Conservation (phyloP, 306 rosid genomes). For the Cucurbita argyrosperma region DNA sequence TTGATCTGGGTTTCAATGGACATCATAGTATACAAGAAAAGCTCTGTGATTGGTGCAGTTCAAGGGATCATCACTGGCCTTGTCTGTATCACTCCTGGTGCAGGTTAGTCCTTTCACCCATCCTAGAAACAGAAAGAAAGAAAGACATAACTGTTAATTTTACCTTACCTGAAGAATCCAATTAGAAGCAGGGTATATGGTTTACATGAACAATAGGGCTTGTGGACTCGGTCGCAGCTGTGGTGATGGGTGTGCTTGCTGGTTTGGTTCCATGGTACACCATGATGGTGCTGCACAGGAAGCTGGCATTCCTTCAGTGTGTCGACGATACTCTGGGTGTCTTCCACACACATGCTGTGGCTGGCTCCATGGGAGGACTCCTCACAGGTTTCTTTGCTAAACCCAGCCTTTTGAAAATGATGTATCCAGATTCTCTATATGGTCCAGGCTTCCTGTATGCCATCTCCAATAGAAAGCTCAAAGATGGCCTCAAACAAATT, state of each 20-base stretch:
- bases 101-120: slow-evolving; percentile 25
- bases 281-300: slow-evolving; percentile 57
- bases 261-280: slow-evolving; percentile 49
- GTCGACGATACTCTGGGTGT: slow-evolving; percentile 72
- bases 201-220: slow-evolving; percentile 16
- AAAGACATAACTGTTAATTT: background rate
- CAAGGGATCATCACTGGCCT: slow-evolving; percentile 83
- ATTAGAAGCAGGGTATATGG: background rate
- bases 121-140: background rate
- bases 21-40: slow-evolving; percentile 40
- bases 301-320: slow-evolving; percentile 27
- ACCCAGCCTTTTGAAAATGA: slow-evolving; percentile 24
- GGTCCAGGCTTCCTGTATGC: slow-evolving; percentile 26
- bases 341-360: slow-evolving; percentile 69
- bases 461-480: background rate
- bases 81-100: slow-evolving; percentile 77
- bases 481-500: slow-evolving; percentile 21
- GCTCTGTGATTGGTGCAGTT: slow-evolving; percentile 54
- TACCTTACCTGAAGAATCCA: background rate
- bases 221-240: slow-evolving; percentile 31
- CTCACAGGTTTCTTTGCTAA: slow-evolving; percentile 56
- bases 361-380: slow-evolving; percentile 42
- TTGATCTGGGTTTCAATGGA: slow-evolving; percentile 63
- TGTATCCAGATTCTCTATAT: slow-evolving; percentile 12
- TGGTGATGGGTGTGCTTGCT: slow-evolving; percentile 24